phyloP scores from a whole-genome alignment of 2,329 filamentous ascomycete species.

The Ophiosphaerella herpotricha region DNA sequence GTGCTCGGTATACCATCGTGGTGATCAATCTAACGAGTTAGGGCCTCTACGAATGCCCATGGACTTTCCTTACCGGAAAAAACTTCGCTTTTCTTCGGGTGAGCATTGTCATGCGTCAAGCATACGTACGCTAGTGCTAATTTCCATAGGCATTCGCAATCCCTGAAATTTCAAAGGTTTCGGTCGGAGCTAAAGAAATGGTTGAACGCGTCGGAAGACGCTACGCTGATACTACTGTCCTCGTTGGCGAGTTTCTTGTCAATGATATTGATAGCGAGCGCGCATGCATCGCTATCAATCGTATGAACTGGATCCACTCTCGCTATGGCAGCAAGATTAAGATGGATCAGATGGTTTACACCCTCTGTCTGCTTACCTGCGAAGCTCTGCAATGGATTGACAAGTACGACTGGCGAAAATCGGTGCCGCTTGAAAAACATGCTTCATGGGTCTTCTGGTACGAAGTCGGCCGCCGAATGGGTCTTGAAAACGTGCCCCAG shows the following conservation, averaged over 20 bases:
- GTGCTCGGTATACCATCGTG: neutral
- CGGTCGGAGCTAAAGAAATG: conserved; percentile 11
- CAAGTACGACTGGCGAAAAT: conserved; percentile 9
- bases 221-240: conserved; percentile 11
- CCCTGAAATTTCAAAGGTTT: conserved; percentile 12
- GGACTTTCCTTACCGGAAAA: conserved; percentile 12
- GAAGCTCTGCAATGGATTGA: conserved; percentile 14
- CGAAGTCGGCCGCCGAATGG: conserved; percentile 12
- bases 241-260: conserved; percentile 14
- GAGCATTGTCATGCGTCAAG: neutral
- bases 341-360: conserved; percentile 15
- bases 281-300: conserved; percentile 11
- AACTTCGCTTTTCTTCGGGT: conserved; percentile 12
- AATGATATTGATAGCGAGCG: conserved; percentile 17
- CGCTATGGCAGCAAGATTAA: conserved; percentile 12
- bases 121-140: neutral
- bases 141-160: conserved; percentile 9
- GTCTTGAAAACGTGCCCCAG: conserved; percentile 6
- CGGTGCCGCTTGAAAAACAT: conserved; percentile 9
- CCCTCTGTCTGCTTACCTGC: conserved; percentile 11
- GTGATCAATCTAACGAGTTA: neutral
- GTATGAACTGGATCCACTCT: conserved; percentile 16
- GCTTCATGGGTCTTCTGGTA: conserved; percentile 13
- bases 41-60: conserved; percentile 10
- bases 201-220: conserved; percentile 10